Evolutionary conservation across 192 early-diverging fungal species (phyloP), one percentile per base, ranked within the genome.

Genomic region (Backusella liffmaniae): DNA sequence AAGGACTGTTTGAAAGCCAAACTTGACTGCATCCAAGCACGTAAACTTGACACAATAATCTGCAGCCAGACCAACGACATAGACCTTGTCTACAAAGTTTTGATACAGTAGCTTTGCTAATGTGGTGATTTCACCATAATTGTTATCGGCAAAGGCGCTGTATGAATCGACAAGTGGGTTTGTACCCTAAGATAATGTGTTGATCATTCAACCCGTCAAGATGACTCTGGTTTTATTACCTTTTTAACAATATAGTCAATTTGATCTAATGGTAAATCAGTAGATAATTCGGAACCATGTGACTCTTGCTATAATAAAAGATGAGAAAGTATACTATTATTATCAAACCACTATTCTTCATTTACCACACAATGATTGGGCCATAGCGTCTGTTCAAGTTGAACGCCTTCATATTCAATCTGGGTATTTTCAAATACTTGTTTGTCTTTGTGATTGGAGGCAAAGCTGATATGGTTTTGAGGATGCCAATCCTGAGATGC

Each of bases 401-500:
- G 12, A 51, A 37, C 21, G 13, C 75, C 72, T 34, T 74, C 67
- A 35, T 81, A 71, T 5, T 76, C 46, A 16, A 81, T 72, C 5
- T 16, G 30, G 1, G 65, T 71, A 3, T 73, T 65, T 21, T 81
- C 72, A 65, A 81, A 77, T 1, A 65, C 42, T 32, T 49, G 23
- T 6, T 65, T 77, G 51, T 76, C 68, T 10, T 29, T 39, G 30
- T 76, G 76, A 15, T 81, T 76, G 3, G 73, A 74, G n/a, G 72
- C 76, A 51, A 81, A 81, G 16, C 79, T 81, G 26, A 74, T 30
- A 74, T 81, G 79, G 37, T 77, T 53, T 5, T n/a, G 30, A 51
- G 79, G 76, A 62, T 81, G 79, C 79, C 79, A 81, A 30, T 81
- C 79, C 73, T 81, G 72, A 1, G 76, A 71, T 0, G 79, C 79